Base-by-base conservation (phyloP, 495 filamentous ascomycete species). In the Symbiotaphrina buchneri region DNA sequence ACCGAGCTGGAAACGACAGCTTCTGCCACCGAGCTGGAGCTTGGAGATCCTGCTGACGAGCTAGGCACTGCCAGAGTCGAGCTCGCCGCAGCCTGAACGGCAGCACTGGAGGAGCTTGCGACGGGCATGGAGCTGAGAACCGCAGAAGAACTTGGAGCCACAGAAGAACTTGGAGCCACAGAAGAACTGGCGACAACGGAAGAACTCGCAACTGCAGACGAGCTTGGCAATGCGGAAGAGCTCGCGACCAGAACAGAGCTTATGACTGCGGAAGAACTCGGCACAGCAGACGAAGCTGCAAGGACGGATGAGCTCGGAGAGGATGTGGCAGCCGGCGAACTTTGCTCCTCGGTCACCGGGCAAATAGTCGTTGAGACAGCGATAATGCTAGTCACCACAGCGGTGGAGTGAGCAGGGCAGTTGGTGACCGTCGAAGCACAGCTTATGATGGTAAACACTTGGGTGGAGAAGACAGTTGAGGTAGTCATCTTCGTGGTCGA, bases 301-400 rank as follows among this genome's bases (percentile, higher is more conserved):
- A 8, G 22, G 13, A 13, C 22, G 7, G 22, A 25, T 25, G 22
- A 25, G n/a, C n/a, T n/a, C n/a, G n/a, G n/a, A n/a, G n/a, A n/a
- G n/a, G n/a, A n/a, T n/a, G n/a, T n/a, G n/a, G n/a, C n/a, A n/a
- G n/a, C n/a, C 13, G 22, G 13, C 13, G 13, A 25, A 25, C 22
- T 39, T 35, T 49, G 40, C 18, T 47, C 52, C 28, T 48, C 48
- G 6, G 55, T 48, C 26, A 67, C 59, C 20, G 71, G 65, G 43
- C 59, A 64, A 34, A 70, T 47, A 23, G 70, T 73, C 14, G 68
- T 74, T 21, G 57, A 63, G 38, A 71, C 37, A n/a, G 65, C 45
- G 39, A 70, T 54, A 15, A 62, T 55, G 10, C 60, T 56, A 20
- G 66, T 68, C 17, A 61, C 55, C 1, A 67, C 57, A 17, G 50